Evolutionary conservation across 2,329 filamentous ascomycete species (phyloP).

Genomic region (Helotiales sp.): DNA sequence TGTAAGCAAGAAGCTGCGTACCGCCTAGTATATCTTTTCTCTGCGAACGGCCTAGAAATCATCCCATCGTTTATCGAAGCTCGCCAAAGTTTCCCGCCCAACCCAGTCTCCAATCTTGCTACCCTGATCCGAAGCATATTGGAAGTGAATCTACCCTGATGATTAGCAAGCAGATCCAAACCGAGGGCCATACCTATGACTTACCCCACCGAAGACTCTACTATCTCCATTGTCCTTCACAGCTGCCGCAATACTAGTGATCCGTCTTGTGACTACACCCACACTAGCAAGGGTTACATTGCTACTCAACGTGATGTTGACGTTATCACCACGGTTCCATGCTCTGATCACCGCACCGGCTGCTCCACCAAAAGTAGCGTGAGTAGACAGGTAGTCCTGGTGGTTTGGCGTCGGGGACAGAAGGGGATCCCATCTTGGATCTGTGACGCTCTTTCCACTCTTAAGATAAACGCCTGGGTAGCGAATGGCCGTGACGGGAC

Average conservation of each 20-base stretch:
- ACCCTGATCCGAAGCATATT: constrained; percentile 1
- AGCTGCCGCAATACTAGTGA: constrained; percentile 2
- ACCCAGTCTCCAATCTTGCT: not conserved
- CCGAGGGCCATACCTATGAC: not conserved
- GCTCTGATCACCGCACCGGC: not conserved
- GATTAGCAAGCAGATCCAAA: too few species aligned
- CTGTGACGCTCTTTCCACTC: not conserved
- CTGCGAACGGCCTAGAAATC: not conserved
- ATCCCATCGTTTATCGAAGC: constrained; percentile 5
- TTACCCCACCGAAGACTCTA: constrained; percentile 8
- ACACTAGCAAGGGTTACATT: constrained; percentile 6
- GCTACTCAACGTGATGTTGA: constrained; percentile 4
- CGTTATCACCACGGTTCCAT: not conserved
- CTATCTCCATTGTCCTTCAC: constrained; percentile 6
- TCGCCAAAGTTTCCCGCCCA: not conserved
- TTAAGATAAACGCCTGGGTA: not conserved
- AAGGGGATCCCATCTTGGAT: constrained; percentile 1
- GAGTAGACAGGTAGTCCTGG: constrained; percentile 6
- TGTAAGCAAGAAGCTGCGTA: too few species aligned
- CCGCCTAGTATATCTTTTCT: too few species aligned
- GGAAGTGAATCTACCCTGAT: not conserved
- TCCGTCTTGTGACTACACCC: not conserved
- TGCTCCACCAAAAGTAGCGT: constrained; percentile 10
- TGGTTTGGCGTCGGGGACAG: constrained; percentile 1
- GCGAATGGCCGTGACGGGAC: constrained; percentile 2